A percentile compares a stretch with the other conserved stretches of the same genome.
Evolutionary conservation across 2,329 filamentous ascomycete genomes (phyloP).

Genomic region (Kalmusia sp.): DNA sequence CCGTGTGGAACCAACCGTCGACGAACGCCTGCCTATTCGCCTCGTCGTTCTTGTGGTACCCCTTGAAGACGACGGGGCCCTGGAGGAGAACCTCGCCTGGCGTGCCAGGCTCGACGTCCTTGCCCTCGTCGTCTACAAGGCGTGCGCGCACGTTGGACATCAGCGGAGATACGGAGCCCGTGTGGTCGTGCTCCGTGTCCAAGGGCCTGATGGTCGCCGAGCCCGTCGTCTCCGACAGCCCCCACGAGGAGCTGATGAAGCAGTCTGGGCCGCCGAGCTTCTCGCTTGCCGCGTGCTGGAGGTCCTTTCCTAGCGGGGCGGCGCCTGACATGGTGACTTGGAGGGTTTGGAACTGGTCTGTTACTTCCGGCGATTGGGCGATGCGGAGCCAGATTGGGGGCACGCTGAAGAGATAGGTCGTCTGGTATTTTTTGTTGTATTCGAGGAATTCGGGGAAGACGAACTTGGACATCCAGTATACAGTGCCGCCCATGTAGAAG

Average conservation of each 20-base stretch:
- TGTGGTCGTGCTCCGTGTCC: slow-evolving; percentile 51
- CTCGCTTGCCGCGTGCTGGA: slow-evolving; percentile 59
- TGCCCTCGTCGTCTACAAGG: slow-evolving; percentile 43
- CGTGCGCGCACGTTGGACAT: slow-evolving; percentile 48
- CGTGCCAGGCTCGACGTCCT: slow-evolving; percentile 38
- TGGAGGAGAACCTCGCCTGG: slow-evolving; percentile 45
- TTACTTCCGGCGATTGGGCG: slow-evolving; percentile 63
- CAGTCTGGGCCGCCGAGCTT: slow-evolving; percentile 57
- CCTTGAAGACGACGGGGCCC: slow-evolving; percentile 46
- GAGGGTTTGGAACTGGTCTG: slow-evolving; percentile 61
- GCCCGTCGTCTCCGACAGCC: slow-evolving; percentile 63
- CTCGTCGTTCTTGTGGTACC: slow-evolving; percentile 44
- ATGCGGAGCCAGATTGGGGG: slow-evolving; percentile 68
- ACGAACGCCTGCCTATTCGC: slow-evolving; percentile 40
- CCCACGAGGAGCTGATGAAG: slow-evolving; percentile 63
- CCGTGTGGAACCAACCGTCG: slow-evolving; percentile 48
- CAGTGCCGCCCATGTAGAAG: slow-evolving; percentile 46
- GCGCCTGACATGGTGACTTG: slow-evolving; percentile 60
- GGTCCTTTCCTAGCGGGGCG: slow-evolving; percentile 62
- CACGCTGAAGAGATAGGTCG: slow-evolving; percentile 65
- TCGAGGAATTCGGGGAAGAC: slow-evolving; percentile 63
- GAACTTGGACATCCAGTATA: slow-evolving; percentile 71
- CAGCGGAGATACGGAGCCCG: slow-evolving; percentile 56
- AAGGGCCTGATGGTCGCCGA: slow-evolving; percentile 55
- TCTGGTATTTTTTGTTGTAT: slow-evolving; percentile 57